Conservation (phyloP, 768 basidiomycete genomes). For the Termitomyces bulborhizus region DNA sequence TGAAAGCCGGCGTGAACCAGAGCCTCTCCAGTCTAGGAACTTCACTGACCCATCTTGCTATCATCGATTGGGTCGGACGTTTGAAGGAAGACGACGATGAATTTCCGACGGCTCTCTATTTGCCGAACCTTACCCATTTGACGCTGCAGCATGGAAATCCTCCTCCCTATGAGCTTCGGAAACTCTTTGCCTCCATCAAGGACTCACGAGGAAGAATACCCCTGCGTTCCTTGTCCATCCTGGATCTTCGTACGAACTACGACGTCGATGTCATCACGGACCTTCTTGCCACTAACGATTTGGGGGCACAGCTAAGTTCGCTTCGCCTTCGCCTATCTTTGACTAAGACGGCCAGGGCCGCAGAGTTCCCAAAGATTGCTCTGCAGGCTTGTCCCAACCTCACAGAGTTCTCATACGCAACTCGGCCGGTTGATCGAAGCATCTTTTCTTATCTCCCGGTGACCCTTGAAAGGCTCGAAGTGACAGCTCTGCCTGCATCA, state of each 20-base stretch:
- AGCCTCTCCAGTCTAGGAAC: neutral
- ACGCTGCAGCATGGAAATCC: constrained; percentile 4
- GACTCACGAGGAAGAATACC: neutral
- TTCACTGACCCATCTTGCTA: constrained; percentile 4
- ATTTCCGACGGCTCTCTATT: neutral
- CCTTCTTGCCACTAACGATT: neutral
- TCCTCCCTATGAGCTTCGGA: constrained; percentile 1
- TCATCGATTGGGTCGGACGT: constrained; percentile 5
- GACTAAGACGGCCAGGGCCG: neutral
- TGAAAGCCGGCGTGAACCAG: constrained; percentile 1
- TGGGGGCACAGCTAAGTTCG: constrained; percentile 1
- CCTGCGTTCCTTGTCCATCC: constrained; percentile 3
- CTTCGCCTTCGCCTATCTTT: constrained; percentile 2
- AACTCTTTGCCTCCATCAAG: constrained; percentile 5
- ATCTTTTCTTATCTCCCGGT: constrained; percentile 5
- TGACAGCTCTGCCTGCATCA: constrained; percentile 4
- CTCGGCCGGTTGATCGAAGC: neutral
- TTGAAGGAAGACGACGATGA: constrained; percentile 1
- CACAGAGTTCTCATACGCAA: constrained; percentile 7
- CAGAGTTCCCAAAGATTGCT: constrained; percentile 3
- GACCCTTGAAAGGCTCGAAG: constrained; percentile 4
- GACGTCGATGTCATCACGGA: constrained; percentile 4
- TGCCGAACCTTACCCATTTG: constrained; percentile 2
- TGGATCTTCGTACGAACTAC: constrained; percentile 3
- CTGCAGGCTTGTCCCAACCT: constrained; percentile 4